Percentiles rank a stretch among this genome's conserved stretches.
Evolutionary conservation across 2,329 filamentous ascomycete genomes (phyloP).

Genomic region (Trichothecium roseum): DNA sequence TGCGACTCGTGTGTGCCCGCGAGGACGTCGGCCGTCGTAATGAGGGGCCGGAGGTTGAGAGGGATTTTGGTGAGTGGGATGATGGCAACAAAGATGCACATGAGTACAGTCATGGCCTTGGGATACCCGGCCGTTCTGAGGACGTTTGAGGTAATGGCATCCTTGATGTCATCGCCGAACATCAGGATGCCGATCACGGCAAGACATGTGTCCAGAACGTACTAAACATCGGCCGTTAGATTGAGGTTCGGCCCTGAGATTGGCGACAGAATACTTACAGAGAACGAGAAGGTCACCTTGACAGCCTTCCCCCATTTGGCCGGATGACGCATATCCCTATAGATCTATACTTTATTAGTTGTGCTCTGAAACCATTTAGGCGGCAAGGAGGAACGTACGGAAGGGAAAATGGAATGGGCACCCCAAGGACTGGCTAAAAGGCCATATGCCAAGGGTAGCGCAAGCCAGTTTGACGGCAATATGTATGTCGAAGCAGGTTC

Average conservation of each 20-base stretch:
- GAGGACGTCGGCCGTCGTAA: conserved; percentile 74
- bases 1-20: conserved; percentile 53
- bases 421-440: conserved; percentile 72
- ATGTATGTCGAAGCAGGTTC: conserved; percentile 72
- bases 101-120: conserved; percentile 58
- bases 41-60: conserved; percentile 77
- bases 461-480: conserved; percentile 78
- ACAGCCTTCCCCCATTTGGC: conserved; percentile 70
- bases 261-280: conserved; percentile 37
- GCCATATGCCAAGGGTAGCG: conserved; percentile 79
- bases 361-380: neutral
- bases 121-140: conserved; percentile 68
- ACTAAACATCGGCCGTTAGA: conserved; percentile 31
- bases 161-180: conserved; percentile 83
- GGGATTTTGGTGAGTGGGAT: conserved; percentile 96
- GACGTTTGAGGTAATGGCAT: conserved; percentile 88
- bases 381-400: conserved; percentile 32
- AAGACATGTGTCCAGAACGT: conserved; percentile 69
- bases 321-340: conserved; percentile 59
- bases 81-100: conserved; percentile 80
- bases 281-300: conserved; percentile 75
- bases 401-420: conserved; percentile 66
- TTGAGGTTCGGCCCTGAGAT: neutral
- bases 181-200: conserved; percentile 81
- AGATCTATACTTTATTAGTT: conserved; percentile 31